Conservation (phyloP, 306 rosid species). For the Ormosia semicastrata region DNA sequence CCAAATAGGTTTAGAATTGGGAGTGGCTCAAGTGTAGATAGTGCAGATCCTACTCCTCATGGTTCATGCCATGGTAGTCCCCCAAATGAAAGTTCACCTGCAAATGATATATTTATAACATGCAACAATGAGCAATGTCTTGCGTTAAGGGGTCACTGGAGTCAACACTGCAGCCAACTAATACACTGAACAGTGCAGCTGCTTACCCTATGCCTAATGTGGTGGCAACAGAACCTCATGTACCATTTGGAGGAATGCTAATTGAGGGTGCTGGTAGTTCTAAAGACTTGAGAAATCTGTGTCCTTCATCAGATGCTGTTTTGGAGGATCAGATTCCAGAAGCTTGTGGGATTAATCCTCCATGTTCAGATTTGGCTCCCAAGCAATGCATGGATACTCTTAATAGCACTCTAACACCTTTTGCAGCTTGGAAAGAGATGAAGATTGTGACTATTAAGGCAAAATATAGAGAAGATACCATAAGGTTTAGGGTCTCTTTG, state of each 20-base stretch:
- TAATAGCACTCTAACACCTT: conserved; percentile 21
- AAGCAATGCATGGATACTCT: conserved; percentile 32
- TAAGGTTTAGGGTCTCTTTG: conserved; percentile 63
- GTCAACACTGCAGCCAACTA: conserved; percentile 32
- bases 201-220: conserved; percentile 31
- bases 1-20: conserved; percentile 33
- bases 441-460: conserved; percentile 70
- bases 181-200: conserved; percentile 16
- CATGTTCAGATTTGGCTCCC: conserved; percentile 35
- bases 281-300: conserved; percentile 70
- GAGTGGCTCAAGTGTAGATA: conserved; percentile 61
- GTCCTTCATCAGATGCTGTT: conserved; percentile 55
- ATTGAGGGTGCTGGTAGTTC: conserved; percentile 78
- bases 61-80: too few relatives aligned
- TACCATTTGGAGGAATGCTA: conserved; percentile 61
- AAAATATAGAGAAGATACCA: conserved; percentile 68
- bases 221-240: conserved; percentile 47
- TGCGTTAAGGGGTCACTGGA: conserved; percentile 53
- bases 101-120: too few relatives aligned
- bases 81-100: too few relatives aligned
- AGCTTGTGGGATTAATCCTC: conserved; percentile 44
- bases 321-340: conserved; percentile 60
- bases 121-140: too few relatives aligned
- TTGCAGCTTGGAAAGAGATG: conserved; percentile 38
- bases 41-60: conserved; percentile 58